phyloP scores from a whole-genome alignment of 2,329 filamentous ascomycete genomes.

The Harringtonia aguacate region DNA sequence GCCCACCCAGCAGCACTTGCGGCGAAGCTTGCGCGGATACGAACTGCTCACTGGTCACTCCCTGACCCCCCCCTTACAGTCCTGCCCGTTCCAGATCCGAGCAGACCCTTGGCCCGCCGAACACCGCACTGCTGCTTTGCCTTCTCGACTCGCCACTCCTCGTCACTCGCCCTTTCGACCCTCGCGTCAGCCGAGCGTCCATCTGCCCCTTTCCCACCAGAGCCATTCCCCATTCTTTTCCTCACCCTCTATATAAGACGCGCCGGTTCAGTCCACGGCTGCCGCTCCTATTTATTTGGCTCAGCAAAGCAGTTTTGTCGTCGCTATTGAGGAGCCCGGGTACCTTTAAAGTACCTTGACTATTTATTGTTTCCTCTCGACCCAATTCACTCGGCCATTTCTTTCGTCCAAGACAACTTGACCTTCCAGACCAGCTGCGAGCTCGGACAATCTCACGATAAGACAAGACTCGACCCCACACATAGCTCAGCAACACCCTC shows the following conservation, averaged over 20 bases:
- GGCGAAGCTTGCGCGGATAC: conserved; percentile 8
- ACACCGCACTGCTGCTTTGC: conserved; percentile 9
- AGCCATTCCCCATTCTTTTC: not conserved
- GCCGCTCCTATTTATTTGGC: conserved; percentile 2
- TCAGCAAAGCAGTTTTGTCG: conserved; percentile 18
- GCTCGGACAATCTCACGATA: not conserved
- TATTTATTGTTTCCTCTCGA: not conserved
- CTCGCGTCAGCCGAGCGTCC: conserved; percentile 5
- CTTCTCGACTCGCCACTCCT: conserved; percentile 8
- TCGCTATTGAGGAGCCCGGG: conserved; percentile 24
- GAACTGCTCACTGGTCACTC: not conserved
- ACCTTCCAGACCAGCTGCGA: not conserved
- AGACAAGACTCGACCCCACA: not conserved
- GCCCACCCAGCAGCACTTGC: not conserved
- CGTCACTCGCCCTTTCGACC: conserved; percentile 1
- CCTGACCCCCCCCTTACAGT: too few species aligned
- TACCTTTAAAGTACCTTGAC: conserved; percentile 17
- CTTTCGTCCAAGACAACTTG: not conserved
- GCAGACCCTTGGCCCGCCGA: conserved; percentile 5
- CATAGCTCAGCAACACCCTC: not conserved
- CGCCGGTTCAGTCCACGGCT: not conserved
- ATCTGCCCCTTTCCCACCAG: conserved; percentile 3
- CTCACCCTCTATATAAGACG: conserved; percentile 1
- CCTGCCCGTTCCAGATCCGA: not conserved
- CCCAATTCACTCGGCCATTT: not conserved